Evolutionary conservation across 2,329 filamentous ascomycete genomes (phyloP).

Genomic region (Diplodia corticola): DNA sequence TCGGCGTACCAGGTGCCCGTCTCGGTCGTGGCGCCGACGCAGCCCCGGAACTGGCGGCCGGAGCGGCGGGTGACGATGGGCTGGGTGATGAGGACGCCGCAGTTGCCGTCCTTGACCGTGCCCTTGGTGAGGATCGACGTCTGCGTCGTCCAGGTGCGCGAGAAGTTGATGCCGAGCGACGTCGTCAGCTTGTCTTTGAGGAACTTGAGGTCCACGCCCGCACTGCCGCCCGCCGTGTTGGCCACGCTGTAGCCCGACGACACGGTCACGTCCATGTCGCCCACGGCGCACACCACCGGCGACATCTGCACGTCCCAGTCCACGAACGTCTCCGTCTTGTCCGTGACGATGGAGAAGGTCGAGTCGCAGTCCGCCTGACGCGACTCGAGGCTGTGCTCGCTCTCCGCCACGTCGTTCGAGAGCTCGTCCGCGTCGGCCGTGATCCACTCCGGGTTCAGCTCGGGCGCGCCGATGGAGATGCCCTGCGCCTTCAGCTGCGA

Average conservation of each 20-base stretch:
- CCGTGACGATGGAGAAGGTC: slow-evolving; percentile 28
- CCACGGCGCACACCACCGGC: slow-evolving; percentile 35
- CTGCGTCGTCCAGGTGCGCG: slow-evolving; percentile 31
- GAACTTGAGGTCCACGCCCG: slow-evolving; percentile 26
- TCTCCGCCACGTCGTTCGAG: not conserved
- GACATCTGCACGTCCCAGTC: slow-evolving; percentile 46
- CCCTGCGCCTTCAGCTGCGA: slow-evolving; percentile 14
- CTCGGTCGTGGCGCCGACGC: slow-evolving; percentile 24
- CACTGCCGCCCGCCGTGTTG: slow-evolving; percentile 33
- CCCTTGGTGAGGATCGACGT: not conserved
- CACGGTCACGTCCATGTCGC: slow-evolving; percentile 33
- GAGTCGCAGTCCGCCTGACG: slow-evolving; percentile 16
- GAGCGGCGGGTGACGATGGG: slow-evolving; percentile 28
- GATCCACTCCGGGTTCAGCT: not conserved
- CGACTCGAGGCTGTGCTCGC: not conserved
- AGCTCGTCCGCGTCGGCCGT: not conserved
- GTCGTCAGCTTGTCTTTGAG: slow-evolving; percentile 32
- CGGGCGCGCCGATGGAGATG: not conserved
- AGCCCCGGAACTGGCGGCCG: slow-evolving; percentile 26
- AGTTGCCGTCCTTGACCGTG: not conserved
- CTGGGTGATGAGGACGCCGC: slow-evolving; percentile 6
- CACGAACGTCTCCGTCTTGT: slow-evolving; percentile 34
- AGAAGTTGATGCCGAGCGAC: slow-evolving; percentile 33
- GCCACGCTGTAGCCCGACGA: slow-evolving; percentile 38
- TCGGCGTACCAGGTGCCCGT: slow-evolving; percentile 28